Evolutionary conservation across 352 stramenopile species (phyloP).

Genomic region (Globisporangium canariense): DNA sequence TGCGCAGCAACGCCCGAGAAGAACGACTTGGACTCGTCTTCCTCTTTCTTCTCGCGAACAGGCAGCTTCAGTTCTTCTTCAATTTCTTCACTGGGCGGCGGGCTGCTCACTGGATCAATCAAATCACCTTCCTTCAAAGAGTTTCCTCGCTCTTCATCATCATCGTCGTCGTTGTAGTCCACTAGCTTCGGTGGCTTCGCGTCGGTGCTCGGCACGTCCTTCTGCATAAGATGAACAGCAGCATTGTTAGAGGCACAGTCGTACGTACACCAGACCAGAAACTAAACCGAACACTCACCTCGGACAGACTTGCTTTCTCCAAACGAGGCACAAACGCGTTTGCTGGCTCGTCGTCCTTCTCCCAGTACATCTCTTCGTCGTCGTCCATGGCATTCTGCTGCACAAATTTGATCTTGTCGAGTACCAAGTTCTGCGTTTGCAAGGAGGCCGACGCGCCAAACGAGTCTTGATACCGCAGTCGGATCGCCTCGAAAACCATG

Average conservation of each 20-base stretch:
- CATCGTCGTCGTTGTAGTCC: conserved; percentile 69
- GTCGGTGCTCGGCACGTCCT: conserved; percentile 42
- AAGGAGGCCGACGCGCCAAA: conserved; percentile 28
- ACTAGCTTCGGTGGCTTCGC: conserved; percentile 56
- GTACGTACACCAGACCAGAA: background rate
- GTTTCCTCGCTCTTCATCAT: conserved; percentile 43
- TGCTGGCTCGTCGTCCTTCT: conserved; percentile 56
- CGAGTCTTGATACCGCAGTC: conserved; percentile 48
- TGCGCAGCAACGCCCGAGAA: conserved; percentile 38
- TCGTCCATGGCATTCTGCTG: conserved; percentile 53
- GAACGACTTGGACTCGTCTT: conserved; percentile 49
- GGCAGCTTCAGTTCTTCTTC: conserved; percentile 61
- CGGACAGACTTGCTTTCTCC: conserved; percentile 38
- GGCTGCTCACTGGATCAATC: conserved; percentile 13
- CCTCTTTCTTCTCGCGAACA: conserved; percentile 50
- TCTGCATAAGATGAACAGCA: conserved; percentile 18
- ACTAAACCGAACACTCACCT: conserved; percentile 28
- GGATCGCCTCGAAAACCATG: conserved; percentile 72
- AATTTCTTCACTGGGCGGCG: conserved; percentile 24
- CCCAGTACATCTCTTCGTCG: conserved; percentile 79
- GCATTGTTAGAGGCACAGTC: background rate
- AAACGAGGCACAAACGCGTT: conserved; percentile 32
- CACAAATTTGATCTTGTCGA: conserved; percentile 52
- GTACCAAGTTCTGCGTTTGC: conserved; percentile 18
- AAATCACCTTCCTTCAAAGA: conserved; percentile 36